Evolutionary conservation across 202 grass and related monocot species (phyloP), one percentile per base, ranked within the genome.

Genomic region (Panicum virgatum): DNA sequence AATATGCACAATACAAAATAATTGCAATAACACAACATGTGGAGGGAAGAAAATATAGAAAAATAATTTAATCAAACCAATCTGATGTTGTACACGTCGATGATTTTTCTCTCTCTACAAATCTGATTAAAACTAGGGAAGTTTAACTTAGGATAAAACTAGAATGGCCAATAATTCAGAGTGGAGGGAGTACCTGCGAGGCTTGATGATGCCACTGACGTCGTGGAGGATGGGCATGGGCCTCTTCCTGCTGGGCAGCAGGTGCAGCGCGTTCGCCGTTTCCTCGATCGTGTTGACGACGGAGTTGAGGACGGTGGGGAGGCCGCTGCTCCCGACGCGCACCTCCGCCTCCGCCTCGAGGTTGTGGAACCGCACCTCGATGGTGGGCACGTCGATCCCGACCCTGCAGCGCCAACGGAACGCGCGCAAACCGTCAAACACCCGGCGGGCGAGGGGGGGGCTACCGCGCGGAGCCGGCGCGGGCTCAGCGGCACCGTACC

Each of bases 361-460:
- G 62, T 88, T 75, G 83, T 94, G 82, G 84, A 84, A 97, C 25
- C 94, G 84, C 87, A 97, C 94, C 86, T 97, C 94, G 66, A 97
- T 87, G 32, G 91, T 90, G 6, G 91, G 94, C 53, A 92, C 48
- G 34, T 97, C 89, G 34, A 97, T 77, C 37, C 91, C 94, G 26
- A 97, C 94, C 36, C 94, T 93, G 79, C 50, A 29, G 79, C 50
- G 23, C 29, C 36, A 47, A 8, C 42, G 43, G 25, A 25, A 26
- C 66, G 43, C 43, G 43, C 14, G 67, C 54, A n/a, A 69, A 69
- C 20, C 44, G 44, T 71, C 44, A 72, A 11, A 72, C 69, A 40
- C 36, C 45, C 45, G 45, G 26, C 43, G 25, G 30, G n/a, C n/a
- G n/a, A n/a, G n/a, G n/a, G n/a, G n/a, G n/a, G n/a, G n/a, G n/a